phyloP scores from a whole-genome alignment of 2,329 filamentous ascomycete genomes.

The Penicillium sp. region DNA sequence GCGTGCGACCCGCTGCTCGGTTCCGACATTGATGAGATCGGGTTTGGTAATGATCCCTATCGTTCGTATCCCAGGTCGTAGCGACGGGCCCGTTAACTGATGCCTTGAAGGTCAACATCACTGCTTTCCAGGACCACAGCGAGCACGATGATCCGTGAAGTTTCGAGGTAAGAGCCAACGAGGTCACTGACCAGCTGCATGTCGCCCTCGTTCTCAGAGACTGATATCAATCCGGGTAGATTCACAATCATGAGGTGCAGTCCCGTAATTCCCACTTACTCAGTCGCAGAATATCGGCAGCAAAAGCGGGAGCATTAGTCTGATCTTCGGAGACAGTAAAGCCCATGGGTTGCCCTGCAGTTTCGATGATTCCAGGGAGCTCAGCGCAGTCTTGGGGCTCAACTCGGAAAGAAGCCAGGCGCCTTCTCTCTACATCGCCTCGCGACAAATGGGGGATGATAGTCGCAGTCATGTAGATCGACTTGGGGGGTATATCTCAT shows the following conservation, averaged over 20 bases:
- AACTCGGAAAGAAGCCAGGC: conserved; percentile 4
- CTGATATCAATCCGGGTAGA: conserved; percentile 56
- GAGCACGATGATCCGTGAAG: conserved; percentile 46
- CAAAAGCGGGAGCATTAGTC: conserved; percentile 25
- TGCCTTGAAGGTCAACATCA: conserved; percentile 43
- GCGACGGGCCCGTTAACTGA: conserved; percentile 37
- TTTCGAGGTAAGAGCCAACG: conserved; percentile 41
- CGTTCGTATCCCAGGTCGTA: conserved; percentile 36
- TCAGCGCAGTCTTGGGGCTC: conserved; percentile 9
- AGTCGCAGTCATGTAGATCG: conserved; percentile 1
- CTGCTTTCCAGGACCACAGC: conserved; percentile 46
- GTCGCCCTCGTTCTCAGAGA: conserved; percentile 55
- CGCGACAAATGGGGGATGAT: conserved; percentile 12
- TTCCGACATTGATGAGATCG: conserved; percentile 31
- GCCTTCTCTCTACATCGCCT: conserved; percentile 7
- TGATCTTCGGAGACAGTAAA: conserved; percentile 6
- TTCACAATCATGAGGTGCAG: conserved; percentile 57
- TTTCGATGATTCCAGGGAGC: conserved; percentile 13
- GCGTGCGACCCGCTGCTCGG: conserved; percentile 22
- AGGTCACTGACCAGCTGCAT: conserved; percentile 54
- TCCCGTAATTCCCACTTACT: conserved; percentile 53
- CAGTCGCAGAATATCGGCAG: conserved; percentile 58
- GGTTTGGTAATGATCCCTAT: conserved; percentile 51
- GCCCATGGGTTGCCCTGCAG: conserved; percentile 10
- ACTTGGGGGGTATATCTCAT: conserved; percentile 30